These are phyloP conservation scores for Tephrocybe sp. DNA, from an alignment of 768 basidiomycete species.

Conservation along the genomic window DNA sequence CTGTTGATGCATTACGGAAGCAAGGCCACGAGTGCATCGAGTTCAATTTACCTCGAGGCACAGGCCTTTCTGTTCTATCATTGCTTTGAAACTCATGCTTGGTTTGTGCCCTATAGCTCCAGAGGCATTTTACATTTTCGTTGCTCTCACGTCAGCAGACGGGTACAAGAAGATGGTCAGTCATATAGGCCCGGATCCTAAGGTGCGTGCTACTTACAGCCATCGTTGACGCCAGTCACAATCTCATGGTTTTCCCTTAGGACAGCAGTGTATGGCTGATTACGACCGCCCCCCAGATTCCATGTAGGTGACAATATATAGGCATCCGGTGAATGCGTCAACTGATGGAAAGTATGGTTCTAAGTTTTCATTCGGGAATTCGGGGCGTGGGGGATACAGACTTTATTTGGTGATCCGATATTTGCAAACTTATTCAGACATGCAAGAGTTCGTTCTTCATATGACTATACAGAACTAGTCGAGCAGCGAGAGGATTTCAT, in stretches of 20 bases:
- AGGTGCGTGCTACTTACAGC: no score
- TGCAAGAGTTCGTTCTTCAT: slow-evolving; percentile 44
- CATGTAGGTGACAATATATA: slow-evolving; percentile 31
- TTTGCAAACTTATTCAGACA: slow-evolving; percentile 43
- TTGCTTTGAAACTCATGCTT: neutral
- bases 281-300: slow-evolving; percentile 48
- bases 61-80: slow-evolving; percentile 15
- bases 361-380: slow-evolving; percentile 45
- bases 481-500: slow-evolving; percentile 45
- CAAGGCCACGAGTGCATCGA: slow-evolving; percentile 83
- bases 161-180: slow-evolving; percentile 71
- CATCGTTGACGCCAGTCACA: no score
- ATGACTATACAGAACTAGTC: slow-evolving; percentile 47
- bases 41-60: slow-evolving; percentile 56
- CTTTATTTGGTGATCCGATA: slow-evolving; percentile 43
- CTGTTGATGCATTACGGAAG: slow-evolving; percentile 61
- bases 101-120: slow-evolving; percentile 33
- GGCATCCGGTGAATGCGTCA: neutral
- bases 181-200: slow-evolving; percentile 65
- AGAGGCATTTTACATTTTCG: slow-evolving; percentile 58
- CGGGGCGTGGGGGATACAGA: slow-evolving; percentile 41
- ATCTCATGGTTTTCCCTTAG: slow-evolving; percentile 26
- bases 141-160: slow-evolving; percentile 67
- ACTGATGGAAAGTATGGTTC: neutral
- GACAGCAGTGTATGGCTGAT: slow-evolving; percentile 51